Percentiles rank a stretch among this genome's conserved stretches.
phyloP scores from a whole-genome alignment of 2,329 filamentous ascomycete species.

The Penicillium sclerotiorum region DNA sequence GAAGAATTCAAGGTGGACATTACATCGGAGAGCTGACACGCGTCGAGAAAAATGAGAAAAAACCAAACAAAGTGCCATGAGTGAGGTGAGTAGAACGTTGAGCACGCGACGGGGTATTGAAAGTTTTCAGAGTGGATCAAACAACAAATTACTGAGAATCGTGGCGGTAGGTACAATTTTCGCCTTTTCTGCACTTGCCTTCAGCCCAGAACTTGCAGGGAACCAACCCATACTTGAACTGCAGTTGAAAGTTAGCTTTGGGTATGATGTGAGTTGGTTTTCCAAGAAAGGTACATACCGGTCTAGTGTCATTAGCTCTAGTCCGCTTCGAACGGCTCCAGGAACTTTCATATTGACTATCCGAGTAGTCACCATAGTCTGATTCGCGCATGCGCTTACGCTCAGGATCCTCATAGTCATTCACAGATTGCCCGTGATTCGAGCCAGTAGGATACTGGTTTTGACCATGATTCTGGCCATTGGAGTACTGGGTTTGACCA shows the following conservation, averaged over 20 bases:
- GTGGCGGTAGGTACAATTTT: conserved; percentile 55
- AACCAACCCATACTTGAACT: conserved; percentile 49
- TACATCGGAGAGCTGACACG: no score
- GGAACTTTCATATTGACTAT: conserved; percentile 33
- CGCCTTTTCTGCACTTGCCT: conserved; percentile 57
- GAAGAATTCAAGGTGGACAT: no score
- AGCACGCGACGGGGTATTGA: no score
- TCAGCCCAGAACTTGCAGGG: conserved; percentile 58
- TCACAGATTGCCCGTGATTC: conserved; percentile 18
- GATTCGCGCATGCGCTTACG: conserved; percentile 45
- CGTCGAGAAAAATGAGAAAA: background rate
- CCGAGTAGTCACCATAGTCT: conserved; percentile 34
- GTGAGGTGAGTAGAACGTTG: no score
- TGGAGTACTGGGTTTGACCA: conserved; percentile 27
- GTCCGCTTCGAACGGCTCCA: conserved; percentile 39
- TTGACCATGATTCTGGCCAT: conserved; percentile 22
- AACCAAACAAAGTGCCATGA: no score
- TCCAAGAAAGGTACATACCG: conserved; percentile 32
- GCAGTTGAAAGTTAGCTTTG: background rate
- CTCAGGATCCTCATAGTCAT: conserved; percentile 44
- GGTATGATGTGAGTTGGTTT: background rate
- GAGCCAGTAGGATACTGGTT: conserved; percentile 22
- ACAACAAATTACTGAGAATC: conserved; percentile 28
- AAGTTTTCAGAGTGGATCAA: background rate
- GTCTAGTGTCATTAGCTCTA: conserved; percentile 37